Percentiles rank a stretch among this genome's conserved stretches.
phyloP scores from a whole-genome alignment of 2,329 filamentous ascomycete species.

The Neonectria hederae region DNA sequence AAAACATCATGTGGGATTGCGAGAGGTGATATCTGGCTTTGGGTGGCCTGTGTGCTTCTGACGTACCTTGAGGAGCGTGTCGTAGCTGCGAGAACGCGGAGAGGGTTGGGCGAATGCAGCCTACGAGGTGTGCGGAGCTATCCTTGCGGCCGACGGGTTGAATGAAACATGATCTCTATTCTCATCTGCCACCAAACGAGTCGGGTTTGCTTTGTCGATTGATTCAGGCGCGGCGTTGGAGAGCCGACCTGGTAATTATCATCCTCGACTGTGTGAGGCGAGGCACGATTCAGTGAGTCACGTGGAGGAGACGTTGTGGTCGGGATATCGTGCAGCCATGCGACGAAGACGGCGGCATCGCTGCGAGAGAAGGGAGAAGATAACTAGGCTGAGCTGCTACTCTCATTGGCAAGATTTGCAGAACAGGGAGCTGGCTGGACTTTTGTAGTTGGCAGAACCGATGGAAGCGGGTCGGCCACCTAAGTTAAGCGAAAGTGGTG shows the following conservation, averaged over 20 bases:
- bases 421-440: not conserved
- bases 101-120: conserved; percentile 94
- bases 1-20: not conserved
- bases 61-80: conserved; percentile 99
- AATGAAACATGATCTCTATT: not conserved
- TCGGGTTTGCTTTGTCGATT: too few relatives aligned
- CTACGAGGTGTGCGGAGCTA: too few relatives aligned
- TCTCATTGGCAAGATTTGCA: not conserved
- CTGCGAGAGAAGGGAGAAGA: not conserved
- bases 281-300: not conserved
- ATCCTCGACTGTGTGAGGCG: too few relatives aligned
- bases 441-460: not conserved
- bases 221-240: not conserved
- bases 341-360: not conserved
- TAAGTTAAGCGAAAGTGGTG: not conserved
- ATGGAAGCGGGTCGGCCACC: too few relatives aligned
- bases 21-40: not conserved
- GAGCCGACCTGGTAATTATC: not conserved
- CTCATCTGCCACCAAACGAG: not conserved
- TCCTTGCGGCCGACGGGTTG: not conserved
- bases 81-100: conserved; percentile 98
- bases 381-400: not conserved
- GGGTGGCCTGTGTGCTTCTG: not conserved
- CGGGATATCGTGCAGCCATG: not conserved
- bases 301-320: not conserved